Base-by-base conservation (phyloP, 2,329 filamentous ascomycete genomes). In the Rhynchosporium agropyri region DNA sequence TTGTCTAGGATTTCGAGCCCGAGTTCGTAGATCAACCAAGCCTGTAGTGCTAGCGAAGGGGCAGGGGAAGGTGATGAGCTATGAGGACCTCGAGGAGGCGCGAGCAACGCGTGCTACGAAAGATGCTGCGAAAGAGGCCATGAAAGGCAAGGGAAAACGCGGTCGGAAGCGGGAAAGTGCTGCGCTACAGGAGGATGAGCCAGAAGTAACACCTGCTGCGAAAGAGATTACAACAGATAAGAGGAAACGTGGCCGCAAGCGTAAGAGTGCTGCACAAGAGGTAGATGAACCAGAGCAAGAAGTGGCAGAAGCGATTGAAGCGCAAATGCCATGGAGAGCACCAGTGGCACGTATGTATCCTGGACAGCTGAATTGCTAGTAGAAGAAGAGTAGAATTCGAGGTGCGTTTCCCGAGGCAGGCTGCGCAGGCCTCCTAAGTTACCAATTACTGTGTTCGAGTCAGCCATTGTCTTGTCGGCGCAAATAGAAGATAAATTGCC, bases 71-170 rank as follows among this genome's bases (percentile, higher is more conserved):
- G 63, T 64, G 7, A 65, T 67, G 3, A 72, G 69, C 7, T 80
- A 77, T 61, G 70, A 75, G 50, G 68, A 77, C 62, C 51, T 71
- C 31, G 64, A 51, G 36, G 57, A 61, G 56, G 65, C 65, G 64
- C 62, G 65, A 66, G 63, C 58, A 42, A 48, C 12, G 40, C 36
- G 42, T 63, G 38, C 57, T 61, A 48, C 50, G 48, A 57, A 63
- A 43, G n/a, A 15, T 43, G 10, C n/a, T n/a, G n/a, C n/a, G n/a
- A n/a, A n/a, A 63, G 61, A 60, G 50, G 50, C 53, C 9, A 61
- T 36, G 36, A 58, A 42, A 15, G 64, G 62, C 46, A 69, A 64
- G 57, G 45, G 49, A 28, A 69, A 67, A 54, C 64, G 63, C 48
- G 50, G 66, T 58, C 61, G 50, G n/a, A 53, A 53, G 50, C 50